These are phyloP conservation scores for Waitea zeae DNA, from an alignment of 1,284 basidiomycete genomes.

Conservation along the genomic window DNA sequence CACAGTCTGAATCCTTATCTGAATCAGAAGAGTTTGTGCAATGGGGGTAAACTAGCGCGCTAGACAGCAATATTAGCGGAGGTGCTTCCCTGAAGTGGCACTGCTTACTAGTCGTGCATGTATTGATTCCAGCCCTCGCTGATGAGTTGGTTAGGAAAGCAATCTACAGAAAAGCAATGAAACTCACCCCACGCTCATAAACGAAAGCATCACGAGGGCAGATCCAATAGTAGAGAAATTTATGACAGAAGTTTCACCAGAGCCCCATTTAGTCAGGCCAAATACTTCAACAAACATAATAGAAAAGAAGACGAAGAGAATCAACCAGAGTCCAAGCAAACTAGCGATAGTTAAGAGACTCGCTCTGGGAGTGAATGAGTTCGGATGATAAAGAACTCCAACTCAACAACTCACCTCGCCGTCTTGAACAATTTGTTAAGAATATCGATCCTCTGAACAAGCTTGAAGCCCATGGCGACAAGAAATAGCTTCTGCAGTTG, in stretches of 20 bases:
- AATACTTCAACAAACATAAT: conserved; percentile 90
- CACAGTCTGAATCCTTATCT: conserved; percentile 70
- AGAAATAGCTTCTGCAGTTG: conserved; percentile 93
- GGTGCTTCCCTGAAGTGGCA: not conserved
- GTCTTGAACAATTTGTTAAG: conserved; percentile 97
- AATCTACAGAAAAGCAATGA: conserved; percentile 2
- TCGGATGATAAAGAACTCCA: conserved; percentile 3
- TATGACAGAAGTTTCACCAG: conserved; percentile 49
- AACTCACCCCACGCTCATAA: conserved; percentile 57
- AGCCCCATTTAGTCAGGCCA: conserved; percentile 79
- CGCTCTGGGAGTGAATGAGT: conserved; percentile 28
- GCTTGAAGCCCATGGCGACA: conserved; percentile 85
- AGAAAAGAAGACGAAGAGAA: conserved; percentile 84
- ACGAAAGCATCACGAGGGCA: conserved; percentile 73
- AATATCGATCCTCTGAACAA: conserved; percentile 79
- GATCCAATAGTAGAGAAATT: conserved; percentile 78
- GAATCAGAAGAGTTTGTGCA: conserved; percentile 50
- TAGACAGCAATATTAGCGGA: conserved; percentile 14
- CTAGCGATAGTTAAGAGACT: conserved; percentile 81
- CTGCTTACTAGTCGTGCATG: conserved; percentile 83
- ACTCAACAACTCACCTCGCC: conserved; percentile 47
- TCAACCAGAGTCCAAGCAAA: conserved; percentile 79
- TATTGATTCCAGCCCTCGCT: conserved; percentile 91
- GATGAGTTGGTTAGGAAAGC: conserved; percentile 1
- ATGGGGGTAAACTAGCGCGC: conserved; percentile 61